phyloP scores from a whole-genome alignment of 257 asterid genomes.

The Schizonepeta tenuifolia region DNA sequence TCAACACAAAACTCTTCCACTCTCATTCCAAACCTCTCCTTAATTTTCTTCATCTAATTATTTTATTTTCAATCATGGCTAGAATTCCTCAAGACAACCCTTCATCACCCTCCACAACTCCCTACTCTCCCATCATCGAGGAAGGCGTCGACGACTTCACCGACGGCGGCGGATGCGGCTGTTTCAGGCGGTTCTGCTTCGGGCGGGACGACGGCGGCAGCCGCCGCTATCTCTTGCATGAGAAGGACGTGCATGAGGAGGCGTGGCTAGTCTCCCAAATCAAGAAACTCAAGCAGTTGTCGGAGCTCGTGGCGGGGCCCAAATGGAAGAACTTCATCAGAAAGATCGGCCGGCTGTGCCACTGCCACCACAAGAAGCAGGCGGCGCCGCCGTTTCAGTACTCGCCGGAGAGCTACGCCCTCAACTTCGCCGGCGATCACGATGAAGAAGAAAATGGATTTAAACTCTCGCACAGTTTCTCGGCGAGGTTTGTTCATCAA shows the following conservation, averaged over 20 bases:
- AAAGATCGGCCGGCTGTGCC: conserved; percentile 43
- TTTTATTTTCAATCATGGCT: neutral
- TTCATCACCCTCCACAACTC: neutral
- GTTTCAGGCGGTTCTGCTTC: conserved; percentile 41
- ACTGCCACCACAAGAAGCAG: conserved; percentile 33
- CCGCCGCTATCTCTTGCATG: conserved; percentile 31
- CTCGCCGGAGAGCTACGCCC: conserved; percentile 70
- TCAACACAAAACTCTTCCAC: neutral
- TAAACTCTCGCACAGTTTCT: conserved; percentile 46
- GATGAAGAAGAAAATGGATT: conserved; percentile 43
- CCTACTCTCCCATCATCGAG: conserved; percentile 38
- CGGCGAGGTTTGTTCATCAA: conserved; percentile 51
- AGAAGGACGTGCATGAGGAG: conserved; percentile 28
- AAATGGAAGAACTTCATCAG: conserved; percentile 57
- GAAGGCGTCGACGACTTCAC: conserved; percentile 9
- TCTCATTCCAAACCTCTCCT: neutral
- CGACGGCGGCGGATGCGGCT: conserved; percentile 39
- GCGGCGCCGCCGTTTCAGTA: conserved; percentile 47
- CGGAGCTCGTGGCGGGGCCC: conserved; percentile 59
- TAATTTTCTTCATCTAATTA: neutral
- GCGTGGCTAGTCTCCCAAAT: conserved; percentile 37
- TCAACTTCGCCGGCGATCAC: conserved; percentile 56
- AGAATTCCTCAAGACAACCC: neutral
- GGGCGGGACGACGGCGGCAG: conserved; percentile 34
- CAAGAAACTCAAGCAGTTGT: conserved; percentile 47